Conservation (phyloP, 1,284 basidiomycete genomes). For the Puccinia horiana region DNA sequence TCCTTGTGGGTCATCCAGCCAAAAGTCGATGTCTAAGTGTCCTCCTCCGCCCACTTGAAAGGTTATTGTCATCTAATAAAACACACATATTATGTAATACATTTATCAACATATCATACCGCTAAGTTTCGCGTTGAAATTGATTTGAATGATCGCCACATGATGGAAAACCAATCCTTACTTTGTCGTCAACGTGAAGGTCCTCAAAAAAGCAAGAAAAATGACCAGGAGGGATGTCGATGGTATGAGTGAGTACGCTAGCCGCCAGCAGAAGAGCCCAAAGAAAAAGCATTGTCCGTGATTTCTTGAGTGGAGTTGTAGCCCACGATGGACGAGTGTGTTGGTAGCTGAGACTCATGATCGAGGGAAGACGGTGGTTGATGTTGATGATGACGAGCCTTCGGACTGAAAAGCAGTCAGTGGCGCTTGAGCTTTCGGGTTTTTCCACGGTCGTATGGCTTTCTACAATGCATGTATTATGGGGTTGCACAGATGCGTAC, state of each 20-base stretch:
- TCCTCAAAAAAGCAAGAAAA: constrained; percentile 38
- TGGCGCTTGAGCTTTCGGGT: too few species aligned
- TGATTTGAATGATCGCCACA: not conserved
- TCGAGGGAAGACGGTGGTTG: not conserved
- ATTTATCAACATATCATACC: not conserved
- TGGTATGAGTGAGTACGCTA: constrained; percentile 23
- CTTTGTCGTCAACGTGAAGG: constrained; percentile 42
- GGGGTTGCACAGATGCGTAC: too few species aligned
- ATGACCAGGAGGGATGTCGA: constrained; percentile 27
- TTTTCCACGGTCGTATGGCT: too few species aligned
- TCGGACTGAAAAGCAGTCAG: too few species aligned
- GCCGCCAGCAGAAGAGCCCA: not conserved
- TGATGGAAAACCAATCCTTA: not conserved
- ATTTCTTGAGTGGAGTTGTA: not conserved
- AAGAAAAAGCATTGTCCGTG: not conserved
- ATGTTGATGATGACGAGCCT: constrained; percentile 5
- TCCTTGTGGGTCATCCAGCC: constrained; percentile 63
- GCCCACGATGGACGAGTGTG: not conserved
- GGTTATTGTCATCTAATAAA: constrained; percentile 36
- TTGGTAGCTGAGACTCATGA: not conserved
- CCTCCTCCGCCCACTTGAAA: constrained; percentile 69
- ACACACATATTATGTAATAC: too few species aligned
- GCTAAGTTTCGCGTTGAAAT: not conserved
- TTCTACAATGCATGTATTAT: too few species aligned
- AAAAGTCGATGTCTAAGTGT: constrained; percentile 94